Evolutionary conservation across 148 eudicot genomes (phyloP).

Genomic region (Rhododendron williamsianum): DNA sequence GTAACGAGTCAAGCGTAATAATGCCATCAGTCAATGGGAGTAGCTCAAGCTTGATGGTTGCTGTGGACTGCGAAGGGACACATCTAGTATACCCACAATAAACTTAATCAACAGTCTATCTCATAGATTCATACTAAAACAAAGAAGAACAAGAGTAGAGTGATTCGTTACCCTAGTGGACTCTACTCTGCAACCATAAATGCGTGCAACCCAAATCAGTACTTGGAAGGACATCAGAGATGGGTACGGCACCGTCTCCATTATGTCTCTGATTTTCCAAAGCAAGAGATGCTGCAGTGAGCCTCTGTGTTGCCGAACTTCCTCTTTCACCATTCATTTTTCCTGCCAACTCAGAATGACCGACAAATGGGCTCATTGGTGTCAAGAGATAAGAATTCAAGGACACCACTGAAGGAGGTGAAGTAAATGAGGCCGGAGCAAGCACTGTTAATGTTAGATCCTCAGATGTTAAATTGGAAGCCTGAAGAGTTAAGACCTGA

Average conservation of each 20-base stretch:
- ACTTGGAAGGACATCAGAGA: constrained; percentile 57
- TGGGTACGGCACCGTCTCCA: constrained; percentile 29
- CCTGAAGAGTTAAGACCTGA: constrained; percentile 96
- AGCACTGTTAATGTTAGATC: constrained; percentile 81
- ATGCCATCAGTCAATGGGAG: constrained; percentile 96
- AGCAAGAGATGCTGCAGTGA: constrained; percentile 30
- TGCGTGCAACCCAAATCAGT: constrained; percentile 80
- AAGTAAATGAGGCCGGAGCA: constrained; percentile 83
- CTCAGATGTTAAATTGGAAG: constrained; percentile 86
- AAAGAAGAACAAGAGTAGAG: constrained; percentile 5
- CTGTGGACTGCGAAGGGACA: constrained; percentile 83
- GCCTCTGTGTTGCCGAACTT: constrained; percentile 26
- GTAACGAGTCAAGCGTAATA: constrained; percentile 87
- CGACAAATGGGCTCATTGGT: constrained; percentile 48
- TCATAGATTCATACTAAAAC: background rate
- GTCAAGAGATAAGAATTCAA: constrained; percentile 62
- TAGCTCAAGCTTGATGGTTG: constrained; percentile 89
- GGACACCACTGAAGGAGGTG: constrained; percentile 76
- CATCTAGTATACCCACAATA: constrained; percentile 46
- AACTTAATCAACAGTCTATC: background rate
- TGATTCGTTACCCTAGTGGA: constrained; percentile 75
- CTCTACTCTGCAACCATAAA: constrained; percentile 93
- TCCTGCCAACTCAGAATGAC: constrained; percentile 25
- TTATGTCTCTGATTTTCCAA: constrained; percentile 28
- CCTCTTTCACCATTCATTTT: constrained; percentile 15